These are phyloP conservation scores for Taphrina sp. DNA, from an alignment of 1,139 yeast genomes.

Conservation along the genomic window DNA sequence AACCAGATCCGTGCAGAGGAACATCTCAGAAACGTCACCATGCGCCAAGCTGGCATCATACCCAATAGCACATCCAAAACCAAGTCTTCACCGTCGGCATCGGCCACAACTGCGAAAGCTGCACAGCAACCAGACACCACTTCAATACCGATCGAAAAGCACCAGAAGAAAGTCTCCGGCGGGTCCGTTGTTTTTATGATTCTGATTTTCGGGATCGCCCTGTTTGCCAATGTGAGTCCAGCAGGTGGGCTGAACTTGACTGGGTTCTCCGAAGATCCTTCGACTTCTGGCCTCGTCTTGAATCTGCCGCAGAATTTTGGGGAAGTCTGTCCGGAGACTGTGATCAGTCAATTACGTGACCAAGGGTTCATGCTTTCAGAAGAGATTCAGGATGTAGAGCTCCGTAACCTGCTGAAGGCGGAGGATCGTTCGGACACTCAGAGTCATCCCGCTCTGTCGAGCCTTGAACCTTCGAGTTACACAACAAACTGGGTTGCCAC, in stretches of 20 bases:
- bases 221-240: slow-evolving; percentile 13
- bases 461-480: neutral
- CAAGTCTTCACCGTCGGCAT: too few species aligned
- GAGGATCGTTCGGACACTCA: neutral
- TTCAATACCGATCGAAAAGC: neutral
- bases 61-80: neutral
- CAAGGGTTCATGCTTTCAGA: slow-evolving; percentile 13
- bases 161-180: slow-evolving; percentile 9
- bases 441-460: neutral
- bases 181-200: slow-evolving; percentile 26
- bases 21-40: slow-evolving; percentile 17
- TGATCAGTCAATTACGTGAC: slow-evolving; percentile 7
- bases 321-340: slow-evolving; percentile 14
- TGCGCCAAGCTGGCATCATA: neutral
- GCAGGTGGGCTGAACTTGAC: slow-evolving; percentile 10
- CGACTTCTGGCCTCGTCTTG: slow-evolving; percentile 8
- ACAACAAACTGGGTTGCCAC: slow-evolving; percentile 10
- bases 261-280: slow-evolving; percentile 1
- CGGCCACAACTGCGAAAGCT: neutral
- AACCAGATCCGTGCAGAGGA: slow-evolving; percentile 25
- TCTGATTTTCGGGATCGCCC: slow-evolving; percentile 27
- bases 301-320: slow-evolving; percentile 8
- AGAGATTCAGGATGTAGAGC: slow-evolving; percentile 9
- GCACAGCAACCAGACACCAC: neutral
- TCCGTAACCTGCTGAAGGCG: slow-evolving; percentile 5